Evolutionary conservation across 495 filamentous ascomycete species (phyloP).

Genomic region (Oidiodendron maius): DNA sequence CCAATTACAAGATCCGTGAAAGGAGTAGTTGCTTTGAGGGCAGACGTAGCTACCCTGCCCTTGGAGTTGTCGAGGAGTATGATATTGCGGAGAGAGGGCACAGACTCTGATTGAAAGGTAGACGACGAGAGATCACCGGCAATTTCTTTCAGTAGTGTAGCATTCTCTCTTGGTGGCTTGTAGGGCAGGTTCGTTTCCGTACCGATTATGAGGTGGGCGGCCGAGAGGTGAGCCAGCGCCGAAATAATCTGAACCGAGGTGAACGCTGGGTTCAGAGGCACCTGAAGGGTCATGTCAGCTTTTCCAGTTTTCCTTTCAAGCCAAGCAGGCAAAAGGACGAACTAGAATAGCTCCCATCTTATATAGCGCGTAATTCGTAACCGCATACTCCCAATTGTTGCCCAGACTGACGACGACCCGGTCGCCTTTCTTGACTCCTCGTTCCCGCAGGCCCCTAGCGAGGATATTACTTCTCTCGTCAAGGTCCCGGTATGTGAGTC

Average conservation of each 20-base stretch:
- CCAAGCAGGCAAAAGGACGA: slow-evolving; percentile 15
- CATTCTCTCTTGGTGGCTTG: slow-evolving; percentile 67
- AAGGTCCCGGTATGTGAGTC: slow-evolving; percentile 67
- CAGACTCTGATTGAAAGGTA: slow-evolving; percentile 53
- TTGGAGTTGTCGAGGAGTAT: slow-evolving; percentile 77
- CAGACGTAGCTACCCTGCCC: slow-evolving; percentile 46
- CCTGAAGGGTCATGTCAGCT: too few species aligned
- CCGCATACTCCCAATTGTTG: slow-evolving; percentile 77
- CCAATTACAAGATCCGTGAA: slow-evolving; percentile 8
- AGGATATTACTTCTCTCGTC: slow-evolving; percentile 72
- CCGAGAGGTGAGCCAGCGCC: slow-evolving; percentile 70
- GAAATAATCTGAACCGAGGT: slow-evolving; percentile 71
- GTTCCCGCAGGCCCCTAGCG: slow-evolving; percentile 62
- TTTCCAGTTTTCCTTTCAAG: background rate
- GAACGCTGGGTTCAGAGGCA: slow-evolving; percentile 90
- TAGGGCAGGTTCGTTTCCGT: slow-evolving; percentile 80
- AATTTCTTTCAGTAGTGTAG: slow-evolving; percentile 59
- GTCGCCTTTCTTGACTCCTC: slow-evolving; percentile 79
- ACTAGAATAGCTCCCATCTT: slow-evolving; percentile 89
- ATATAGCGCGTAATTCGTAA: slow-evolving; percentile 80
- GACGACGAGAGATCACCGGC: slow-evolving; percentile 48
- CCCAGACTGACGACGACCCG: slow-evolving; percentile 82
- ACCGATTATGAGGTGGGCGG: slow-evolving; percentile 74
- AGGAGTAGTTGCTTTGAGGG: slow-evolving; percentile 10
- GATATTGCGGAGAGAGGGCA: slow-evolving; percentile 66